phyloP scores from a whole-genome alignment of 352 stramenopile genomes.

The Phytophthora capsici region DNA sequence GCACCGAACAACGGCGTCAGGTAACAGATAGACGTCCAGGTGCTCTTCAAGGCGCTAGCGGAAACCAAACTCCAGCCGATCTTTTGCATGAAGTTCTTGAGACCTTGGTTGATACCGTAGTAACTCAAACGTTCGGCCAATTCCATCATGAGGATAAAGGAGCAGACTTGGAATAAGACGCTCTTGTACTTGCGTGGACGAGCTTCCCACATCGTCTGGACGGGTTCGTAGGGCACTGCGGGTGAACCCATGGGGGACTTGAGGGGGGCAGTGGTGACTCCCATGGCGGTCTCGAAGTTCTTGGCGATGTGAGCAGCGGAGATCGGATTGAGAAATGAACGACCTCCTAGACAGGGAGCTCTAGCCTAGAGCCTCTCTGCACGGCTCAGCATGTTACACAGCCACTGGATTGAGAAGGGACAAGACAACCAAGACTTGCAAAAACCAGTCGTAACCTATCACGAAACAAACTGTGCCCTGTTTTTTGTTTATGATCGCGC shows the following conservation, averaged over 20 bases:
- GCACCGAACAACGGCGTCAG: conserved; percentile 64
- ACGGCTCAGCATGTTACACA: conserved; percentile 21
- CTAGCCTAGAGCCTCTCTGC: no score
- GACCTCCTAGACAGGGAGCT: neutral
- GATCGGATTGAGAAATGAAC: conserved; percentile 33
- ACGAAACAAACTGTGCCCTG: conserved; percentile 21
- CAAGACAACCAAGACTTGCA: conserved; percentile 24
- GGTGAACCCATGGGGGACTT: conserved; percentile 38
- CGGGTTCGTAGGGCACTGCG: conserved; percentile 20
- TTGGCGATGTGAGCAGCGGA: conserved; percentile 12
- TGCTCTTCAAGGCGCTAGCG: conserved; percentile 60
- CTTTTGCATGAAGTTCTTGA: conserved; percentile 87
- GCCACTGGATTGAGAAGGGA: conserved; percentile 7
- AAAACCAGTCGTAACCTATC: conserved; percentile 22
- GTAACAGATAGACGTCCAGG: conserved; percentile 61
- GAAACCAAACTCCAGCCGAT: conserved; percentile 68
- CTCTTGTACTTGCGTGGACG: conserved; percentile 66
- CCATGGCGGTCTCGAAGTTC: conserved; percentile 14
- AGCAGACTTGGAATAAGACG: conserved; percentile 61
- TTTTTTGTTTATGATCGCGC: neutral
- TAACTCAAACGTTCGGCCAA: conserved; percentile 53
- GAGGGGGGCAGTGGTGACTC: conserved; percentile 19
- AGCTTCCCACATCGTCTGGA: conserved; percentile 49
- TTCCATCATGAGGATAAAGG: conserved; percentile 48
- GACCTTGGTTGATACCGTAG: conserved; percentile 86